Percentiles rank a stretch among this genome's conserved stretches.
Conservation (phyloP, 2,329 filamentous ascomycete species). For the Cryphonectria radicalis region DNA sequence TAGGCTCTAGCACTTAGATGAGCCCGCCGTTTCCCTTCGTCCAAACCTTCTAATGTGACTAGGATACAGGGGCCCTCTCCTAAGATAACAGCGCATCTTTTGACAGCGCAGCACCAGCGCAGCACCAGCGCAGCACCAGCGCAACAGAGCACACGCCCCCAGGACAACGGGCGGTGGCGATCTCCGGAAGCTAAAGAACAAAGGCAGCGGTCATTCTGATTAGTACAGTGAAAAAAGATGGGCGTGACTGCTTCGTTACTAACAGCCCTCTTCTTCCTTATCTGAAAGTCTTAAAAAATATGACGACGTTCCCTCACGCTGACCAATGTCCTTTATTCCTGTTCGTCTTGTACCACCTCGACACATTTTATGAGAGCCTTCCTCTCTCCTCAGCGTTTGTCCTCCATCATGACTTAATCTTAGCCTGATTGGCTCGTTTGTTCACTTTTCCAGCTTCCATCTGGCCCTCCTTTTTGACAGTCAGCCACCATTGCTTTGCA, state of each 20-base stretch:
- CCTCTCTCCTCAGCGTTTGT: not conserved
- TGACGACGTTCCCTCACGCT: not conserved
- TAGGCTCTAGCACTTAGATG: not conserved
- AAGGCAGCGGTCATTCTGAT: not conserved
- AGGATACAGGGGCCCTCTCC: not conserved
- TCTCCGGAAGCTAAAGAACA: conserved; percentile 10
- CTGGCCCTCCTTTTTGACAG: not conserved
- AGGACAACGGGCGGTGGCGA: not conserved
- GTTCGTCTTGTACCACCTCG: not conserved
- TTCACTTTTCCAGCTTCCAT: not conserved
- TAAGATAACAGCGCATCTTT: conserved; percentile 1
- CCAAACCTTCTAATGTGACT: not conserved
- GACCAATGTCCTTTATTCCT: not conserved
- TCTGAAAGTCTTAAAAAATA: not conserved
- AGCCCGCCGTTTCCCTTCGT: not conserved
- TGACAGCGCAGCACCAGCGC: not conserved
- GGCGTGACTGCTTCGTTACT: not conserved
- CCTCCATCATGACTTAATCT: not conserved
- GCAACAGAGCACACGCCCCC: not conserved
- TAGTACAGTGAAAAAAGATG: conserved; percentile 6
- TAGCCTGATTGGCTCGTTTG: not conserved
- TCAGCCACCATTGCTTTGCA: not conserved
- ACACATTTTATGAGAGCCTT: not conserved
- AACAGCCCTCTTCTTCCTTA: not conserved
- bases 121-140: not conserved